Evolutionary conservation across 1,284 basidiomycete genomes (phyloP), one percentile per base, ranked within the genome.

Genomic region (Takashimella tepidaria): DNA sequence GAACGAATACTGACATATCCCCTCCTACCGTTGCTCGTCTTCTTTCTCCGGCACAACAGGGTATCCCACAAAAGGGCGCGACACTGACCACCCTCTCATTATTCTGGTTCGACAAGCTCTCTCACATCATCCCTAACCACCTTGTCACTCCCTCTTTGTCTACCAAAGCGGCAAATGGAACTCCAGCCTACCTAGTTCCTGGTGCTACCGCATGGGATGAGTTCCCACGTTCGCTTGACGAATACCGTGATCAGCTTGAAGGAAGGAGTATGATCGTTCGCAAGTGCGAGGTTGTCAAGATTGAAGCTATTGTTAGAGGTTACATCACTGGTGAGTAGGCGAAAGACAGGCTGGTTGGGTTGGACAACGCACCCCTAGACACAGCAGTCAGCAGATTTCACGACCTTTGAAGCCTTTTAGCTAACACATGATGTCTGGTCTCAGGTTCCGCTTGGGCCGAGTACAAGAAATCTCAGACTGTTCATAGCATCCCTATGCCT

Each of bases 221-320:
- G 63, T 84, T 92, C 52, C 81, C 78, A 19, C 76, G 83, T 59
- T 84, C 87, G 67, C 81, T 80, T 59, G 81, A 83, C 47, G 83
- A 78, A 63, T 79, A 80, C 74, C 66, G 73, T 40, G 71, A 77
- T 55, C 79, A 89, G 76, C 82, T 98, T 16, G 82, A 87, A 54
- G 93, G 87, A 1, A 80, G 95, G 22, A 80, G 86, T 4, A 97
- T 98, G 88, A 85, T 98, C 49, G 95, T 98, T 12, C 83, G 79
- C 69, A 92, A 87, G 67, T 93, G 92, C 6, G 82, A 87, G 68
- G 88, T 99, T 16, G 79, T 98, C 25, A 91, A 90, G 45, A 82
- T 98, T n/a, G 96, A 99, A 76, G 92, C 89, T 3, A 98, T 98
- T 66, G 95, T 98, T 13, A 79, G 96, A 57, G 95, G 95, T 3